Conservation (phyloP, 495 filamentous ascomycete species). For the Friedmanniomyces endolithicus region DNA sequence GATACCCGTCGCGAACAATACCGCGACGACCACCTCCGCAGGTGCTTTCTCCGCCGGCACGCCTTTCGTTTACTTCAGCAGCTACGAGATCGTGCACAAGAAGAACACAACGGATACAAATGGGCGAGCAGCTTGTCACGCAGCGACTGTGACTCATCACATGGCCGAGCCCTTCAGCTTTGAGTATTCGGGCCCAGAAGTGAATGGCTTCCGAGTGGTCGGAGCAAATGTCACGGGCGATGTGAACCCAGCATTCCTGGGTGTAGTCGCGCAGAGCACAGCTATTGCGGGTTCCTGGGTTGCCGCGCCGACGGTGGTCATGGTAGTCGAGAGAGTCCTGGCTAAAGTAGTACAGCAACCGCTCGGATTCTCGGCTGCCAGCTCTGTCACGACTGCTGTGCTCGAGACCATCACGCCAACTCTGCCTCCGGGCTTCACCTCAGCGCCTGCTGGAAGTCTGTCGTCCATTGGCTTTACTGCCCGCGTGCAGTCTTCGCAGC, state of each 20-base stretch:
- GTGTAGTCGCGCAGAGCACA: neutral
- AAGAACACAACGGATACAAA: neutral
- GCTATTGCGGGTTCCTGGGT: conserved; percentile 14
- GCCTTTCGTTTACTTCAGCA: conserved; percentile 26
- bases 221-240: conserved; percentile 17
- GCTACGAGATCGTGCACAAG: conserved; percentile 15
- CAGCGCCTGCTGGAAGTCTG: neutral
- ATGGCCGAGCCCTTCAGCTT: conserved; percentile 14
- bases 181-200: conserved; percentile 6
- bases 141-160: conserved; percentile 8
- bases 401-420: conserved; percentile 5
- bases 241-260: conserved; percentile 11
- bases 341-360: neutral
- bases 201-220: conserved; percentile 4
- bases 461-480: neutral
- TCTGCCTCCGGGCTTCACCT: neutral
- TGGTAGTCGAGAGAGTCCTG: conserved; percentile 17
- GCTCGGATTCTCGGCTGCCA: neutral
- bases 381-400: neutral
- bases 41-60: conserved; percentile 18
- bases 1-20: neutral
- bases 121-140: conserved; percentile 8
- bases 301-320: conserved; percentile 17
- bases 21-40: neutral
- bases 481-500: neutral